Evolutionary conservation across 202 grass and related monocot genomes (phyloP).

Genomic region (Setaria italica): DNA sequence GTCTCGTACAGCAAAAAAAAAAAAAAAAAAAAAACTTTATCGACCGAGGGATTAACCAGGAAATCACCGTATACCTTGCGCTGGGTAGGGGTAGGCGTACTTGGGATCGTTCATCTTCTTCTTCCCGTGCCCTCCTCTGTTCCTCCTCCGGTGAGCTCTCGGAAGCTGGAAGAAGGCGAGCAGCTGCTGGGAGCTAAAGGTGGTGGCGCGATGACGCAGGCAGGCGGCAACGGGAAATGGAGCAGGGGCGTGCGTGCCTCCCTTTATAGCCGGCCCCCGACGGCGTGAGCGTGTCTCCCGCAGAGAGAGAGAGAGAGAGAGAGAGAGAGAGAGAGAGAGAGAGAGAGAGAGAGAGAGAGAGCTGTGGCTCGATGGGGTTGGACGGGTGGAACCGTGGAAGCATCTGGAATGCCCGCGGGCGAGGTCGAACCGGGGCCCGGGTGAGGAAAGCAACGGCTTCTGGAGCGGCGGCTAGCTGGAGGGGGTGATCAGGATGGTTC

Average conservation of each 20-base stretch:
- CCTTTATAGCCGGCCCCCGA: neutral
- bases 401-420: conserved; percentile 36
- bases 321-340: neutral
- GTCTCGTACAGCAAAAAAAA: too few relatives aligned
- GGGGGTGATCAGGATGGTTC: neutral
- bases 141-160: neutral
- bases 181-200: neutral
- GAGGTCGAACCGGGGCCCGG: neutral
- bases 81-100: conserved; percentile 84
- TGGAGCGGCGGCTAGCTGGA: too few relatives aligned
- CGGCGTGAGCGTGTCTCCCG: neutral
- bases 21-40: too few relatives aligned
- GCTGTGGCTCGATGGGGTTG: neutral
- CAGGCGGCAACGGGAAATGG: neutral
- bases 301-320: neutral
- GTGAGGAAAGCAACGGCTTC: neutral
- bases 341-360: neutral
- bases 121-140: neutral
- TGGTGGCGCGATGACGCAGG: neutral
- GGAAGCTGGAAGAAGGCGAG: neutral
- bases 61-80: conserved; percentile 56
- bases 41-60: neutral
- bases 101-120: conserved; percentile 76
- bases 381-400: neutral
- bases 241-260: neutral